These are phyloP conservation scores for Penicillium crustosum DNA, from an alignment of 2,329 filamentous ascomycete species.

Conservation along the genomic window DNA sequence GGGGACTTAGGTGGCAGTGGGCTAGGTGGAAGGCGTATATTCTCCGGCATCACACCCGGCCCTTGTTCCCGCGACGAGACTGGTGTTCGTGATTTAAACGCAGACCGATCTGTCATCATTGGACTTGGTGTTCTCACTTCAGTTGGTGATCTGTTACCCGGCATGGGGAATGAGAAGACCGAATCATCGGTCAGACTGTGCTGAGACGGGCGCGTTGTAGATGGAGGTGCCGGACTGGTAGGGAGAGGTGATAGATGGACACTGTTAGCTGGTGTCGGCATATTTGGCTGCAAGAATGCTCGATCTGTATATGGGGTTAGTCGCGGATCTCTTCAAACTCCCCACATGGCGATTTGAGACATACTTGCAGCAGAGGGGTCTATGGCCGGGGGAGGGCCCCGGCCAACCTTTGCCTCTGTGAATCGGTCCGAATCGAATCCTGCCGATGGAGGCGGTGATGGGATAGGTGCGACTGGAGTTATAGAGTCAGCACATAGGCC, in stretches of 20 bases:
- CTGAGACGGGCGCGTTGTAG: conserved; percentile 39
- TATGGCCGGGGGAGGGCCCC: conserved; percentile 54
- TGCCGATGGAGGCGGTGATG: conserved; percentile 32
- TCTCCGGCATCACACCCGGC: conserved; percentile 17
- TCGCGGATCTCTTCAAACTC: background rate
- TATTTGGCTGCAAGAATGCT: conserved; percentile 51
- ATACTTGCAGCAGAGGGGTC: conserved; percentile 60
- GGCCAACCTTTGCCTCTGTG: conserved; percentile 41
- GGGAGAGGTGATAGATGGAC: conserved; percentile 65
- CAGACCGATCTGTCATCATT: conserved; percentile 20
- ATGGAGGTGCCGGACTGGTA: conserved; percentile 49
- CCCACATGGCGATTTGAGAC: conserved; percentile 27
- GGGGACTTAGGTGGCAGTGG: conserved; percentile 20
- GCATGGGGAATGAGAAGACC: conserved; percentile 55
- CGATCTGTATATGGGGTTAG: conserved; percentile 34
- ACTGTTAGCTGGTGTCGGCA: conserved; percentile 65
- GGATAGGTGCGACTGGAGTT: conserved; percentile 20
- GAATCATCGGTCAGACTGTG: conserved; percentile 42
- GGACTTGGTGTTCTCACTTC: conserved; percentile 23
- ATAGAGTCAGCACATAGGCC: conserved; percentile 1
- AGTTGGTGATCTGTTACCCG: conserved; percentile 33
- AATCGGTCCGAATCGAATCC: conserved; percentile 26
- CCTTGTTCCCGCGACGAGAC: conserved; percentile 19
- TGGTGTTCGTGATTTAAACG: conserved; percentile 22
- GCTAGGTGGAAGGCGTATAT: conserved; percentile 23